Base-by-base conservation (phyloP, 495 filamentous ascomycete species). In the Cudoniella acicularis region DNA sequence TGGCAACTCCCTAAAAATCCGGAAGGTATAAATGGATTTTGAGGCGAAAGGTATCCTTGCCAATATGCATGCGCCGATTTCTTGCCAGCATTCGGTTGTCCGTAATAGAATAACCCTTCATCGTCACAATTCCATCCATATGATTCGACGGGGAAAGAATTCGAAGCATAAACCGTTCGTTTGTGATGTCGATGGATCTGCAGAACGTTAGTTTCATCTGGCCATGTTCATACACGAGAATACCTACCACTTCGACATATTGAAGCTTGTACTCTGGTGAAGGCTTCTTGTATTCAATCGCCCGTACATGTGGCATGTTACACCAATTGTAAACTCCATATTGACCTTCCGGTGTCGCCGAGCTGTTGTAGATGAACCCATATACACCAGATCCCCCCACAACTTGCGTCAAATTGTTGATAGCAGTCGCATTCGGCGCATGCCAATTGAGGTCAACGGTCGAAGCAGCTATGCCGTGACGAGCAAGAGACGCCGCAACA, bases 131-230 rank as follows among this genome's bases (percentile, higher is more conserved):
- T 67, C 86, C 85, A 90, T n/a, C 70, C 62, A 62, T 83, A 82
- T 10, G 79, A 70, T 66, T 90, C 87, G 10, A 79, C 70, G 1
- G 85, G 85, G 64, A 89, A 89, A 4, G 81, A 76, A 65, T 89
- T 90, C 42, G 76, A 75, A 6, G 81, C 79, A 63, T 90, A 90
- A 1, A 85, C 86, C 0, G 86, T 90, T 27, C 87, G 78, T 69
- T 89, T 88, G 64, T 90, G 87, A 64, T 90, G 87, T 56, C 87
- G 78, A 57, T 89, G 86, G 50, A 89, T 84, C 80, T 84, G 56
- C 40, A 1, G 43, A 46, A 8, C 6, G n/a, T 46, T 17, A 16
- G 13, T 46, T 41, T 10, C 20, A n/a, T 48, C 9, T 10, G 45
- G 10, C 18, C 10, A 3, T 24, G 25, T 6, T 3, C 8, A 23